phyloP scores from a whole-genome alignment of 345 rosid species.

The Pistacia vera region DNA sequence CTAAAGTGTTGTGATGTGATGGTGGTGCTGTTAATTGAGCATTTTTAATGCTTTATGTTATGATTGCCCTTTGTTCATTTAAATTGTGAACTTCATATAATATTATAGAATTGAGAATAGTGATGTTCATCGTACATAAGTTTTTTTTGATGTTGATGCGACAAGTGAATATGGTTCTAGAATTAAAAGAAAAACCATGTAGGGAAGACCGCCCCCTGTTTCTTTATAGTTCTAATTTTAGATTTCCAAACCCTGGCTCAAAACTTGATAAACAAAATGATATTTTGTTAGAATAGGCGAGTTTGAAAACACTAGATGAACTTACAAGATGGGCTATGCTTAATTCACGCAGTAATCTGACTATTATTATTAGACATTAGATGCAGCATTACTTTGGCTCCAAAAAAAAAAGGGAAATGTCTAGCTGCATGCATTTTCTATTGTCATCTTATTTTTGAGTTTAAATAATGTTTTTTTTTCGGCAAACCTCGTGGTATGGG shows the following conservation, averaged over 20 bases:
- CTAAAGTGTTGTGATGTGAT: background rate
- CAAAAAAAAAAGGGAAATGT: background rate
- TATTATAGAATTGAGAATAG: too few species aligned
- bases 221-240: background rate
- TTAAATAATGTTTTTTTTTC: too few species aligned
- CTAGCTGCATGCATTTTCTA: too few species aligned
- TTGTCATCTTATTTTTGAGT: too few species aligned
- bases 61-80: background rate
- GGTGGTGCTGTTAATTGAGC: background rate
- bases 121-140: too few species aligned
- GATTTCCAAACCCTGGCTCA: too few species aligned
- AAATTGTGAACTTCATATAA: too few species aligned
- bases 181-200: too few species aligned
- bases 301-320: background rate
- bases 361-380: background rate
- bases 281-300: background rate
- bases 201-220: background rate
- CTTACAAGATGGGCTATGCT: background rate
- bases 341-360: background rate
- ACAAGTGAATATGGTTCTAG: too few species aligned
- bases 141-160: too few species aligned
- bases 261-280: too few species aligned
- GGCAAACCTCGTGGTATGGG: too few species aligned
- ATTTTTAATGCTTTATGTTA: background rate
- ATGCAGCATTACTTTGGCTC: background rate